Base-by-base conservation (phyloP, 345 rosid species). In the Hibiscus tridactylites region DNA sequence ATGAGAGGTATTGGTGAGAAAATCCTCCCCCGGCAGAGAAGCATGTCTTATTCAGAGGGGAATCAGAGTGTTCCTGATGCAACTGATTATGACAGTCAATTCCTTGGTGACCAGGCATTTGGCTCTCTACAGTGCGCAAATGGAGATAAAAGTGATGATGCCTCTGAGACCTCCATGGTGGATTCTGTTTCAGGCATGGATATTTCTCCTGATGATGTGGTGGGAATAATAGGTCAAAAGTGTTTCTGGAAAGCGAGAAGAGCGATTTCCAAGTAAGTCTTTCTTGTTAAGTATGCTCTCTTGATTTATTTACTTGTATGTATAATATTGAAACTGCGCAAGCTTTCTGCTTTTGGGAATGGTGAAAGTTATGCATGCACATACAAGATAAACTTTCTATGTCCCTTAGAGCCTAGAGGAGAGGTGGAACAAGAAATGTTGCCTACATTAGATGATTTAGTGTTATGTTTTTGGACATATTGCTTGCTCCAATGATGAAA, bases 191-290 rank as follows among this genome's bases (percentile, higher is more conserved):
- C 89, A 21, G 81, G 82, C 39, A 17, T 79, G 68, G 92, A 87
- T 76, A 68, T 90, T 33, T 83, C 93, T 70, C 96, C 96, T 12
- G 98, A 91, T 81, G 96, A 91, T 37, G 88, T 91, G 65, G 98
- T 91, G 42, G 97, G 88, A 78, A 75, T 84, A 69, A 86, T 93
- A 75, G 98, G 98, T 79, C 96, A 88, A 71, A 88, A 87, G 76
- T 90, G 77, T 81, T 93, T 93, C 78, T 93, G 92, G 96, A 93
- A 88, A 80, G 98, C 98, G 26, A 87, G 98, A 81, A 87, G 78
- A 81, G 88, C 87, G 5, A 91, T 93, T 82, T 88, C 75, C 85
- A 91, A 87, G 98, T 93, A 93, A 87, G 98, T 76, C 5, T 70
- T 10, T 8, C 26, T 72, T 57, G 31, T 33, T 61, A 17, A 39